Percentiles rank a stretch among this genome's conserved stretches.
These are phyloP conservation scores for Boletus rubroflammeus DNA, from an alignment of 768 basidiomycete genomes.

Conservation along the genomic window DNA sequence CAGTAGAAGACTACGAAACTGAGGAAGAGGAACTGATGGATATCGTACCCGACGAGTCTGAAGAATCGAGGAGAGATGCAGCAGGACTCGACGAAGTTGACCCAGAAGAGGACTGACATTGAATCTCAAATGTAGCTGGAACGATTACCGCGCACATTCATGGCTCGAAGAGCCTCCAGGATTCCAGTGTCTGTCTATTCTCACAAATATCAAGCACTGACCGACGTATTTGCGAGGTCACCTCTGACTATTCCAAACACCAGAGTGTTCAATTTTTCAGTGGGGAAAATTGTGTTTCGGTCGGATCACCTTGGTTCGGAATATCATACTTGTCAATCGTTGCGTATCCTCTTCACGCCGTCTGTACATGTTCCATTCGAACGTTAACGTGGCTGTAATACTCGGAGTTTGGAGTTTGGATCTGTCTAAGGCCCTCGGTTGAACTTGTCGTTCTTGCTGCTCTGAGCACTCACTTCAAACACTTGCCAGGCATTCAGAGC, in stretches of 20 bases:
- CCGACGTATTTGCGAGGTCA: background rate
- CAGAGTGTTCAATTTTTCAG: too few relatives aligned
- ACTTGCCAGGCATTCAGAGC: background rate
- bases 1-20: slow-evolving; percentile 31
- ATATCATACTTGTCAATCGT: background rate
- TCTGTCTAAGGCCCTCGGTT: too few relatives aligned
- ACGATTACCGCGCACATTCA: background rate
- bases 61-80: slow-evolving; percentile 40
- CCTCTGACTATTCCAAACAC: background rate
- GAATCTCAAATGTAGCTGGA: slow-evolving; percentile 4
- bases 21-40: slow-evolving; percentile 43
- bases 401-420: too few relatives aligned
- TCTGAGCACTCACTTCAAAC: background rate
- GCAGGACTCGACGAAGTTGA: slow-evolving; percentile 34
- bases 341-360: background rate
- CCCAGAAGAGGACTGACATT: slow-evolving; percentile 10
- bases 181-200: background rate
- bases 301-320: background rate
- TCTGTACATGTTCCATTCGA: background rate
- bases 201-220: background rate
- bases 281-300: background rate
- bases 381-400: too few relatives aligned
- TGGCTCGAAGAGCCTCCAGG: background rate
- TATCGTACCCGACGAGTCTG: slow-evolving; percentile 41
- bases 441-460: background rate